These are phyloP conservation scores for Beta lomatogona DNA, from an alignment of 179 eudicot species.

Conservation along the genomic window DNA sequence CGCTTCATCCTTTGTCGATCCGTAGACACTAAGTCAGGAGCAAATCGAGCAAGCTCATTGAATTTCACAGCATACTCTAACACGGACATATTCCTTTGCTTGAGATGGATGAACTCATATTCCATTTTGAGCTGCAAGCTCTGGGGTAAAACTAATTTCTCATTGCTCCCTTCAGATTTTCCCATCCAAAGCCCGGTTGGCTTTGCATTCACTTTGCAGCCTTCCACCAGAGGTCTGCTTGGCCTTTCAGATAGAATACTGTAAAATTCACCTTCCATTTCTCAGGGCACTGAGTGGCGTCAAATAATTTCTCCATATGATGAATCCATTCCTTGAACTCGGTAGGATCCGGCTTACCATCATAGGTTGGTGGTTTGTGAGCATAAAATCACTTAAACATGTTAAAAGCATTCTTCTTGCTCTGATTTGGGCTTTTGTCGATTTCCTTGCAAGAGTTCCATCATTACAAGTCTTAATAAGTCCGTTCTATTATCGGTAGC, in stretches of 20 bases:
- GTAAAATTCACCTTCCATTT: background rate
- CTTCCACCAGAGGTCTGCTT: background rate
- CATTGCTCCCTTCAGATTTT: background rate
- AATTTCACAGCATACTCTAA: background rate
- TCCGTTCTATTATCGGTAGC: too few relatives aligned
- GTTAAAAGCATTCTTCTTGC: too few relatives aligned
- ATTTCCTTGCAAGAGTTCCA: too few relatives aligned
- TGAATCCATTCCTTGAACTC: background rate
- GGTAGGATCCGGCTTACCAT: background rate
- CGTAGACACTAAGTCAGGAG: background rate
- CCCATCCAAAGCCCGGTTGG: background rate
- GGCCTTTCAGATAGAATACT: background rate
- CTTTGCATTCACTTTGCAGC: background rate
- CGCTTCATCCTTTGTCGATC: background rate
- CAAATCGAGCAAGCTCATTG: background rate
- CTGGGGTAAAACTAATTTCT: background rate
- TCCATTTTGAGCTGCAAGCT: background rate
- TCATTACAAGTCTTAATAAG: too few relatives aligned
- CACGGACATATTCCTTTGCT: background rate
- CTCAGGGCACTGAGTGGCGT: background rate
- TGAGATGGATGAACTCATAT: background rate
- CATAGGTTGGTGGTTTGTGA: background rate
- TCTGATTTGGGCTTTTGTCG: too few relatives aligned
- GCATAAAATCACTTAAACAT: background rate
- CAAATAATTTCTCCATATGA: background rate